These are phyloP conservation scores for Eucalyptus pumila DNA, from an alignment of 345 rosid species.

Conservation along the genomic window DNA sequence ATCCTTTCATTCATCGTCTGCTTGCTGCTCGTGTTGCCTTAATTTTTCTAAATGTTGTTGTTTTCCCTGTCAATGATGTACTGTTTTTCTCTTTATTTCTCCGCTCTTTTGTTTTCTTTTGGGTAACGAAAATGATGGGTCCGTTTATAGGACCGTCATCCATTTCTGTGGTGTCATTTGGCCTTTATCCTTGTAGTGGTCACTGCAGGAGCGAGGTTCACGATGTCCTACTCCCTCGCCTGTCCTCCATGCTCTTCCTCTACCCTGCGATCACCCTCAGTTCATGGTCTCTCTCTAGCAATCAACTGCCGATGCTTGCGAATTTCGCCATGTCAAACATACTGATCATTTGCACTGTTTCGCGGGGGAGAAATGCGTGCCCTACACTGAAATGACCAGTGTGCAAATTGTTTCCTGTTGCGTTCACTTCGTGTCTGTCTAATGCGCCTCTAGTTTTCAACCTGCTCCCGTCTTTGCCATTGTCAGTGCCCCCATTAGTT, in stretches of 20 bases:
- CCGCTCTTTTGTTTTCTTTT: background rate
- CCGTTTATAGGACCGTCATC: background rate
- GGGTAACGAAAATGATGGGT: background rate
- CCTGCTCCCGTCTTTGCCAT: background rate
- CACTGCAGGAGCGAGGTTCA: background rate
- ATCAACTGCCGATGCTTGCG: background rate
- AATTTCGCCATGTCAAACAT: background rate
- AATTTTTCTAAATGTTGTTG: fast-evolving
- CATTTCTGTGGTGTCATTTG: background rate
- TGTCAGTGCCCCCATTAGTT: background rate
- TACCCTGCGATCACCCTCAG: background rate
- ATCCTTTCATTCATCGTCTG: background rate
- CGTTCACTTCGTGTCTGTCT: background rate
- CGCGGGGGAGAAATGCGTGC: background rate
- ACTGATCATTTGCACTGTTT: background rate
- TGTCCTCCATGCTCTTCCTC: background rate
- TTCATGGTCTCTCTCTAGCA: background rate
- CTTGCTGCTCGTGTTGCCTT: background rate
- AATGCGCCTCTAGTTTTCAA: background rate
- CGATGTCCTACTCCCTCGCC: background rate
- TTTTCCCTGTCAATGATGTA: background rate
- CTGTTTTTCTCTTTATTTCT: background rate
- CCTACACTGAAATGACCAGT: background rate
- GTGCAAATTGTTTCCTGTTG: background rate
- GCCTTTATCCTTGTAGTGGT: background rate